Conservation (phyloP, 2,329 filamentous ascomycete genomes). For the Tolypocladium ovalisporum region DNA sequence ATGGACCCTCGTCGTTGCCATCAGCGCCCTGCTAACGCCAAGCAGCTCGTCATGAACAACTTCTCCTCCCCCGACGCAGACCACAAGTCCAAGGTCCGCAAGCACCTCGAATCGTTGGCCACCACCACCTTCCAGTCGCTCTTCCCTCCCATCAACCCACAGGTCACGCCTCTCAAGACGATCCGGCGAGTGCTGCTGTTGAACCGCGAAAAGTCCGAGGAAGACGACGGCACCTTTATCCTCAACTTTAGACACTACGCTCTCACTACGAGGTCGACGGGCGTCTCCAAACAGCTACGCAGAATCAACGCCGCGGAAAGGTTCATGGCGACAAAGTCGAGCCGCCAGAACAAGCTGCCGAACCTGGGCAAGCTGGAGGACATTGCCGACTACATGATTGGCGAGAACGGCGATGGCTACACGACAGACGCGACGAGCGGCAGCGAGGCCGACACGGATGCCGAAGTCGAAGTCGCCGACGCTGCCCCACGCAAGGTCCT, state of each 20-base stretch:
- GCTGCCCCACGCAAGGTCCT: conserved; percentile 52
- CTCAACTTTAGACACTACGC: conserved; percentile 89
- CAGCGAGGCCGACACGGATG: conserved; percentile 87
- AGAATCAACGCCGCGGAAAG: conserved; percentile 80
- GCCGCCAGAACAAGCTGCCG: conserved; percentile 60
- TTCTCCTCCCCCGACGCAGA: conserved; percentile 59
- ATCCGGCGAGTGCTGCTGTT: conserved; percentile 85
- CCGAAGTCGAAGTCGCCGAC: conserved; percentile 79
- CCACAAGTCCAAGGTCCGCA: conserved; percentile 63
- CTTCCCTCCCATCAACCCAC: conserved; percentile 91
- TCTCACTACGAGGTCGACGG: conserved; percentile 80
- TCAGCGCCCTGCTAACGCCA: background rate
- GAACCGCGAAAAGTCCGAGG: conserved; percentile 59
- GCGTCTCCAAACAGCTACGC: conserved; percentile 73
- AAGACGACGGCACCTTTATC: conserved; percentile 61
- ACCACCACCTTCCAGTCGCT: conserved; percentile 94
- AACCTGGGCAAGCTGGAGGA: conserved; percentile 88
- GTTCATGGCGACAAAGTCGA: conserved; percentile 49
- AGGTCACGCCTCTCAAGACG: conserved; percentile 78
- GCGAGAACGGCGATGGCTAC: conserved; percentile 67
- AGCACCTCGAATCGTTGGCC: conserved; percentile 83
- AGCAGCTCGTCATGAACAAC: conserved; percentile 95
- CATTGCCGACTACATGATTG: conserved; percentile 88
- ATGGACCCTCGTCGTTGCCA: too few species aligned
- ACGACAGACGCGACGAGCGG: conserved; percentile 78